These are phyloP conservation scores for Karstenula rhodostoma DNA, from an alignment of 2,329 filamentous ascomycete genomes.

Conservation along the genomic window DNA sequence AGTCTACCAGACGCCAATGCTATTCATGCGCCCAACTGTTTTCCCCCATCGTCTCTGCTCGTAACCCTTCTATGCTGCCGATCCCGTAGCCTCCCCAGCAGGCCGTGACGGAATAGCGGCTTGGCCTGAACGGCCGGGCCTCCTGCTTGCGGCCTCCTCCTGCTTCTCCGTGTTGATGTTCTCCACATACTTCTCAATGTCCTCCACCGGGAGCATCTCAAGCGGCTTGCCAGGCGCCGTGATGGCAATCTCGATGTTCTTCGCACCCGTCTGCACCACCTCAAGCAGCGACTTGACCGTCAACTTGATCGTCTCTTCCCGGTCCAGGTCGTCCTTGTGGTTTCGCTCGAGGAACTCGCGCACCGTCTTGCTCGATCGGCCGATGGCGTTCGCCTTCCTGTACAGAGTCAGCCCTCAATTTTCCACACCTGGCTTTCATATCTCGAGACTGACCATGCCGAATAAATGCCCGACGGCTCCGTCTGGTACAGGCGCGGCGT, in stretches of 20 bases:
- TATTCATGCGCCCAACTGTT: constrained; percentile 31
- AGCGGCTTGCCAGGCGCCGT: constrained; percentile 92
- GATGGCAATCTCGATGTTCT: constrained; percentile 99
- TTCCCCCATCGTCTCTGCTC: constrained; percentile 8
- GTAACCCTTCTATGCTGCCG: constrained; percentile 30
- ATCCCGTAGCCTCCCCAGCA: constrained; percentile 52
- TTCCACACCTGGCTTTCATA: no score
- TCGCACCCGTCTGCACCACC: constrained; percentile 97
- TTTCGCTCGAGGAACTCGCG: constrained; percentile 98
- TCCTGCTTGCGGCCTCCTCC: constrained; percentile 97
- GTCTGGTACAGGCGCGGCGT: constrained; percentile 95
- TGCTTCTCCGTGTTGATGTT: constrained; percentile 99
- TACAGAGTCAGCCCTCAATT: constrained; percentile 23
- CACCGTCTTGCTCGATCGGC: constrained; percentile 97
- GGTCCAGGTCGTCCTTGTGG: constrained; percentile 97
- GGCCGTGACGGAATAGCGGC: constrained; percentile 77
- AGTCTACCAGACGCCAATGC: constrained; percentile 45
- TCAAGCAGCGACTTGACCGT: constrained; percentile 98
- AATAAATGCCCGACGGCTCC: constrained; percentile 99
- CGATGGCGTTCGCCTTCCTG: constrained; percentile 99
- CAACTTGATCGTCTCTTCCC: constrained; percentile 93
- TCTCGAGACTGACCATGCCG: constrained; percentile 78
- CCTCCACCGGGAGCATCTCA: constrained; percentile 93
- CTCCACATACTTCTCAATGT: constrained; percentile 98
- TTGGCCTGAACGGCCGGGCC: constrained; percentile 66